Evolutionary conservation across 108 stramenopile species (phyloP).

Genomic region (Conticribra guillardii): DNA sequence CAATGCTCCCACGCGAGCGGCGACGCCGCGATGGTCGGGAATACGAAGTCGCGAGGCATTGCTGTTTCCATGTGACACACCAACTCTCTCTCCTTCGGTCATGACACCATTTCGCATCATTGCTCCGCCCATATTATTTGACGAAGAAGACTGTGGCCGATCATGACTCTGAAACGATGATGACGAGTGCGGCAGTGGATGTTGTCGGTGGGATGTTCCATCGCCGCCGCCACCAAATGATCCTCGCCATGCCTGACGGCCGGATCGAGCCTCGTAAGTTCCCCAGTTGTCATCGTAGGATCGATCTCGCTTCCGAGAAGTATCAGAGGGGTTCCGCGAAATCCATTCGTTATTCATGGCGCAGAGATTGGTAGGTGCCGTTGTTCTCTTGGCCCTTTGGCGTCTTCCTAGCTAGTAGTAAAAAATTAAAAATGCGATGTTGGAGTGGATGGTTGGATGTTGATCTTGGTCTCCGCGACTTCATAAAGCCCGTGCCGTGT

Average conservation of each 20-base stretch:
- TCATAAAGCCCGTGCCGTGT: too few species aligned
- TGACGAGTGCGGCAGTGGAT: neutral
- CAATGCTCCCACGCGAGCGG: conserved; percentile 34
- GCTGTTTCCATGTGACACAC: conserved; percentile 8
- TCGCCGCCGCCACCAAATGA: too few species aligned
- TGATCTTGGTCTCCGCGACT: too few species aligned
- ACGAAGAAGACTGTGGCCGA: too few species aligned
- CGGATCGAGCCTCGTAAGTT: conserved; percentile 33
- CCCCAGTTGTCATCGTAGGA: conserved; percentile 32
- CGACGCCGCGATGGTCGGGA: conserved; percentile 29
- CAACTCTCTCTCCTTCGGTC: conserved; percentile 29
- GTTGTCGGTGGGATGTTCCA: too few species aligned
- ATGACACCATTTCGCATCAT: conserved; percentile 22
- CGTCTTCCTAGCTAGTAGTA: too few species aligned
- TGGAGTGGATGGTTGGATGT: too few species aligned
- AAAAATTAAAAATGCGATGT: too few species aligned
- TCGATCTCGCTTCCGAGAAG: conserved; percentile 20
- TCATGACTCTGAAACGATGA: neutral
- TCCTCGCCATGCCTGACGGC: conserved; percentile 5
- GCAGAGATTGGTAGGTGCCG: too few species aligned
- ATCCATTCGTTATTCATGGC: conserved; percentile 28
- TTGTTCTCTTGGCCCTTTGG: too few species aligned
- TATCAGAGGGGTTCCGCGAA: conserved; percentile 5
- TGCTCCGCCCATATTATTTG: too few species aligned
- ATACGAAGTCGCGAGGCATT: conserved; percentile 14